phyloP scores from a whole-genome alignment of 2,329 filamentous ascomycete genomes.

The Thelonectria rubi region DNA sequence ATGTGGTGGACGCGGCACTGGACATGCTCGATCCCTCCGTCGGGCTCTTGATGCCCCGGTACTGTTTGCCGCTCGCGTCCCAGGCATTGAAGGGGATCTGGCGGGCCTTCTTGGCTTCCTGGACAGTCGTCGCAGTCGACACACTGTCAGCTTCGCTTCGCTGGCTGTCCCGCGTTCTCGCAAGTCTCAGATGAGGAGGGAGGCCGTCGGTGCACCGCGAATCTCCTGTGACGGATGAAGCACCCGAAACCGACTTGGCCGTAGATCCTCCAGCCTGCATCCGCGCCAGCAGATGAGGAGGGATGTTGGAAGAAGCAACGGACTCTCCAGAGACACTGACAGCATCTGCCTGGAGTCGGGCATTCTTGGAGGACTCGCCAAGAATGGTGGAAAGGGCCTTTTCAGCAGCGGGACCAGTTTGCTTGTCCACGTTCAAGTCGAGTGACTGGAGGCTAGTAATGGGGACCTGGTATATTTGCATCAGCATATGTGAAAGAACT shows the following conservation, averaged over 20 bases:
- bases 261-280: not conserved
- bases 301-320: not conserved
- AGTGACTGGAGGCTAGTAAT: constrained; percentile 38
- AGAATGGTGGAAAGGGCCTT: constrained; percentile 1
- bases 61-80: constrained; percentile 40
- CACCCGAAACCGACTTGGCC: not conserved
- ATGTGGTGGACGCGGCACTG: constrained; percentile 24
- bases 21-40: constrained; percentile 32
- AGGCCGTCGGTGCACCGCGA: constrained; percentile 1
- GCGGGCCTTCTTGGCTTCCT: constrained; percentile 2
- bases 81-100: constrained; percentile 45
- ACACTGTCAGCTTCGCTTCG: constrained; percentile 29
- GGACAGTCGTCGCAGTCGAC: constrained; percentile 46
- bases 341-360: not conserved
- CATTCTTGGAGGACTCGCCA: not conserved
- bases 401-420: not conserved
- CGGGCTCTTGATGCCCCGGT: constrained; percentile 36
- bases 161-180: not conserved
- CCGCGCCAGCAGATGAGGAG: constrained; percentile 14
- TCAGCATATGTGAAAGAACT: constrained; percentile 12
- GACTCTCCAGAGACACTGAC: constrained; percentile 22
- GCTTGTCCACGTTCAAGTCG: constrained; percentile 6
- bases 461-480: constrained; percentile 39
- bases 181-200: constrained; percentile 22
- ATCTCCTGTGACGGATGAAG: not conserved